These are phyloP conservation scores for Carex kokanica DNA, from an alignment of 176 grass and related monocot genomes.

Conservation along the genomic window DNA sequence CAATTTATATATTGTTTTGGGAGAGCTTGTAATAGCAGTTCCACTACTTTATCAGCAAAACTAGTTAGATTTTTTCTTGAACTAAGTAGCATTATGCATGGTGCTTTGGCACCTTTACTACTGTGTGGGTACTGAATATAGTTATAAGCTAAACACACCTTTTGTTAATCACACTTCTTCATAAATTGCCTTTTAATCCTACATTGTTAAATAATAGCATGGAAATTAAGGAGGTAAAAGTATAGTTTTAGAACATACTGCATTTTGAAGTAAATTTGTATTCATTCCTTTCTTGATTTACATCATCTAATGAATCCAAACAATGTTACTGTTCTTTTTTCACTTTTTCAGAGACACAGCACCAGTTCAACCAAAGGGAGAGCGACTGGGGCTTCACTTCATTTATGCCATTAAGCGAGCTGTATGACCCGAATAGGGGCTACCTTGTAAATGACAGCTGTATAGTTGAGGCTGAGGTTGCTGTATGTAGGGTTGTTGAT, in stretches of 20 bases:
- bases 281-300: not conserved
- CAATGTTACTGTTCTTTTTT: slow-evolving; percentile 7
- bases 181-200: not conserved
- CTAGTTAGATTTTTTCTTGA: not conserved
- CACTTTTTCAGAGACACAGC: slow-evolving; percentile 81
- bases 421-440: slow-evolving; percentile 84
- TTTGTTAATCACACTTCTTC: not conserved
- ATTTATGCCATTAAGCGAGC: slow-evolving; percentile 92
- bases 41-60: not conserved
- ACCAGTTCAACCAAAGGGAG: slow-evolving; percentile 94
- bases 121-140: not conserved
- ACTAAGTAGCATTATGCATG: not conserved
- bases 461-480: slow-evolving; percentile 94
- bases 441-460: slow-evolving; percentile 98
- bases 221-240: not conserved
- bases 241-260: not conserved
- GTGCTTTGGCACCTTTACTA: not conserved
- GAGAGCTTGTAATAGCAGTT: not conserved
- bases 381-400: slow-evolving; percentile 99
- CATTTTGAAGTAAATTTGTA: slow-evolving; percentile 3
- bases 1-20: not conserved
- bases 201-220: not conserved
- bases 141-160: not conserved
- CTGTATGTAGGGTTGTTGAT: slow-evolving; percentile 80
- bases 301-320: not conserved